These are phyloP conservation scores for Ophiostoma angusticollis DNA, from an alignment of 2,329 filamentous ascomycete species.

Conservation along the genomic window DNA sequence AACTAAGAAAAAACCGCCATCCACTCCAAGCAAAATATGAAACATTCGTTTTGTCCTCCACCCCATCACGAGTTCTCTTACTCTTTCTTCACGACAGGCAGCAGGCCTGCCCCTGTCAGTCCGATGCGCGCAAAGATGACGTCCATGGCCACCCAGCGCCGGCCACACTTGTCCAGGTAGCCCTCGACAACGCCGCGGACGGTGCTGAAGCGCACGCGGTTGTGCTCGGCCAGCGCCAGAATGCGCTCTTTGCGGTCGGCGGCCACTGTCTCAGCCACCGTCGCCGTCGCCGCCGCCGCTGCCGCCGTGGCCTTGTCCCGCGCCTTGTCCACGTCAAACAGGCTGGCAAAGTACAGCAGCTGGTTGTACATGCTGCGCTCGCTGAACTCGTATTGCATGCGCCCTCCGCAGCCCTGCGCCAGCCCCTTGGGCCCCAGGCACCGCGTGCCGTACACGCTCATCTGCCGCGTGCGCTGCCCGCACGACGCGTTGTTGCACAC, in stretches of 20 bases:
- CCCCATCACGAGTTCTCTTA: not conserved
- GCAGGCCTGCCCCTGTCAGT: constrained; percentile 25
- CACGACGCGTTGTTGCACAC: constrained; percentile 83
- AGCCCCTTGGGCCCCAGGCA: constrained; percentile 81
- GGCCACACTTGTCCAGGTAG: constrained; percentile 79
- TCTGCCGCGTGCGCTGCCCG: constrained; percentile 74
- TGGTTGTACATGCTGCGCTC: constrained; percentile 95
- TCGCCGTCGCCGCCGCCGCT: constrained; percentile 16
- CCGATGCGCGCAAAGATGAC: constrained; percentile 62
- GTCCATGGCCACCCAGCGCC: constrained; percentile 92
- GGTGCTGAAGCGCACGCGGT: constrained; percentile 64
- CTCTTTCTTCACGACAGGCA: not conserved
- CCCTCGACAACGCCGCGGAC: constrained; percentile 65
- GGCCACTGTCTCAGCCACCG: constrained; percentile 32
- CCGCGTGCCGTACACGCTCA: constrained; percentile 81
- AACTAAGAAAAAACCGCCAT: not conserved
- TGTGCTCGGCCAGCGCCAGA: constrained; percentile 63
- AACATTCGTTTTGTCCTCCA: not conserved
- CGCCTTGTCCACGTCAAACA: constrained; percentile 86
- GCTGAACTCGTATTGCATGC: constrained; percentile 75
- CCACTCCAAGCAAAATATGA: not conserved
- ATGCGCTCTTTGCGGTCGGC: constrained; percentile 45
- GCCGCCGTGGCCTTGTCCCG: constrained; percentile 37
- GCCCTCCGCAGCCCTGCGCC: constrained; percentile 69
- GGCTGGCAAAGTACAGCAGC: constrained; percentile 67